These are phyloP conservation scores for Annulohypoxylon maeteangense DNA, from an alignment of 495 filamentous ascomycete species.

Conservation along the genomic window DNA sequence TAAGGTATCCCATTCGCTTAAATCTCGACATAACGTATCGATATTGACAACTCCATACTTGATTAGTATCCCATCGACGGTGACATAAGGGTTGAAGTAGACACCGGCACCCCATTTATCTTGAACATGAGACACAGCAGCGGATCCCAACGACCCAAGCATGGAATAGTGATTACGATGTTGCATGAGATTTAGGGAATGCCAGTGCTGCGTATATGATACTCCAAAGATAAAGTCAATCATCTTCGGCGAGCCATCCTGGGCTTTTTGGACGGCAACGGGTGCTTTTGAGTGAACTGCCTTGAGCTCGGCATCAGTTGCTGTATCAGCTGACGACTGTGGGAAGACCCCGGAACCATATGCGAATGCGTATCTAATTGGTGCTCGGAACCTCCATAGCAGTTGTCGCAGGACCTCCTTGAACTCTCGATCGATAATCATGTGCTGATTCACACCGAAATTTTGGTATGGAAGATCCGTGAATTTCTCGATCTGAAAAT, in stretches of 20 bases:
- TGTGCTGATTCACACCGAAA: constrained; percentile 95
- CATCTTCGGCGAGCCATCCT: constrained; percentile 90
- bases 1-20: constrained; percentile 88
- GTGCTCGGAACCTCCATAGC: constrained; percentile 91
- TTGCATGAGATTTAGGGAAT: constrained; percentile 86
- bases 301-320: constrained; percentile 63
- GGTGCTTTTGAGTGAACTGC: constrained; percentile 80
- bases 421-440: constrained; percentile 92
- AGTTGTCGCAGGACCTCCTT: constrained; percentile 89
- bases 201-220: constrained; percentile 95
- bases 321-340: constrained; percentile 68
- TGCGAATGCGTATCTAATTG: constrained; percentile 94
- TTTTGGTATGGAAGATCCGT: constrained; percentile 86
- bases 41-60: constrained; percentile 98
- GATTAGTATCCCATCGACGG: constrained; percentile 94
- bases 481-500: constrained; percentile 80
- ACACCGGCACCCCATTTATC: constrained; percentile 91
- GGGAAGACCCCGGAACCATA: constrained; percentile 98
- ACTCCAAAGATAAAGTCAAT: constrained; percentile 99
- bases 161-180: constrained; percentile 93
- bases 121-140: constrained; percentile 81
- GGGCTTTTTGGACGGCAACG: constrained; percentile 78
- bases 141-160: constrained; percentile 85
- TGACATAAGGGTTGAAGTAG: constrained; percentile 96
- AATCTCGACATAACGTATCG: constrained; percentile 83